Evolutionary conservation across 2,329 filamentous ascomycete genomes (phyloP).

Genomic region (Aspergillus sp.): DNA sequence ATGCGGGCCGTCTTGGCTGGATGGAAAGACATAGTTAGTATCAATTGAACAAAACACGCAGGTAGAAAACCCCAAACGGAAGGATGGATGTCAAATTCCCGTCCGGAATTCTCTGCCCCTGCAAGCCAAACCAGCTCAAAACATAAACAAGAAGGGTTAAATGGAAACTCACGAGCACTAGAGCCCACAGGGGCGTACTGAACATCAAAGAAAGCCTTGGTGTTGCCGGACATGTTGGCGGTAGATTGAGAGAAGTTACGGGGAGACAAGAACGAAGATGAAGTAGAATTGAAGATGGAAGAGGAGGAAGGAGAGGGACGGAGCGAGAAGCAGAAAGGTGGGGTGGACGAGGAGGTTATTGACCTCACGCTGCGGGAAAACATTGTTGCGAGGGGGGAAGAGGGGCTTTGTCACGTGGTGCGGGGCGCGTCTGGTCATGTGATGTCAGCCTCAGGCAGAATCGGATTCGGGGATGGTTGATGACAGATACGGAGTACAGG

Average conservation of each 20-base stretch:
- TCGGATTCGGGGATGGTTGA: too few species aligned
- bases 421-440: constrained; percentile 14
- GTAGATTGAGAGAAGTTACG: constrained; percentile 56
- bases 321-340: constrained; percentile 37
- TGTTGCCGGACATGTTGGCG: constrained; percentile 59
- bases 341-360: constrained; percentile 34
- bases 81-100: too few species aligned
- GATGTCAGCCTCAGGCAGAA: too few species aligned
- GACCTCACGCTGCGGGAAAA: constrained; percentile 34
- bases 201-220: constrained; percentile 68
- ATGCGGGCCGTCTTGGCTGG: constrained; percentile 68
- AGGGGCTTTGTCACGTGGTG: constrained; percentile 20
- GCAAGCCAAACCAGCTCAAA: not conserved
- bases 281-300: constrained; percentile 25
- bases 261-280: constrained; percentile 26
- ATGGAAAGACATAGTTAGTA: constrained; percentile 4
- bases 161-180: constrained; percentile 21
- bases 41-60: not conserved
- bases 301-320: constrained; percentile 24
- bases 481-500: not conserved
- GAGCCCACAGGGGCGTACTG: constrained; percentile 44
- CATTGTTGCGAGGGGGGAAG: constrained; percentile 23
- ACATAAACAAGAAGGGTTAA: constrained; percentile 1
- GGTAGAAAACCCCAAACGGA: too few species aligned
- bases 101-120: constrained; percentile 6